Evolutionary conservation across 495 filamentous ascomycete genomes (phyloP), one percentile per base, ranked within the genome.

Genomic region (Peziza echinospora): DNA sequence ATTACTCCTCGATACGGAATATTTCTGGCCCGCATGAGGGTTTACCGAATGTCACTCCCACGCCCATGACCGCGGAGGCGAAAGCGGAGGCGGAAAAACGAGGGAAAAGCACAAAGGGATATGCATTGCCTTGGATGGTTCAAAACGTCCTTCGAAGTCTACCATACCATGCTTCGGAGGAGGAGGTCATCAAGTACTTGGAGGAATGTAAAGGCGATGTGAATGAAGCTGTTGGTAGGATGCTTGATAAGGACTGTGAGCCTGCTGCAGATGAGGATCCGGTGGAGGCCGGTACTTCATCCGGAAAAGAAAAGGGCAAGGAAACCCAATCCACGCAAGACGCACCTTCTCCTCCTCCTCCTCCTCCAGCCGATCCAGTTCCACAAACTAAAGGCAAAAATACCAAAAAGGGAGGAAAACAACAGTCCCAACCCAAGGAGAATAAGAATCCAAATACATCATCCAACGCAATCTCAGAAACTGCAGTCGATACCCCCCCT

Each of bases 1-100:
- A 85, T 57, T 85, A 80, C 58, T 80, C 77, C 2, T 82, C 80
- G 1, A 72, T 84, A 49, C 72, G 77, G 44, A 71, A 75, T 50
- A 59, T 73, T 16, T 55, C 70, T 47, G 76, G 75, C 9, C 70
- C 71, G 6, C 73, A 77, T 57, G 65, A 63, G 21, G 80, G 76
- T 19, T 54, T 64, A 26, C 72, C 75, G 9, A 53, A 60, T 22
- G 65, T 75, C 41, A 49, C 46, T 22, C 57, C 51, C 16, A 55
- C 51, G 39, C 46, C 53, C 21, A 45, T 61, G 10, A 59, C 60
- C 11, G 54, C 49, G 49, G 51, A 48, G 21, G 44, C 48, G 41
- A 57, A 49, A 26, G 53, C 41, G 24, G 47, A 48, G 17, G 48
- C 46, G 9, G 28, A 43, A 1, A n/a, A 30, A 51, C 54, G 37